These are phyloP conservation scores for Aspergillus costaricaensis DNA, from an alignment of 2,329 filamentous ascomycete species.

Conservation along the genomic window DNA sequence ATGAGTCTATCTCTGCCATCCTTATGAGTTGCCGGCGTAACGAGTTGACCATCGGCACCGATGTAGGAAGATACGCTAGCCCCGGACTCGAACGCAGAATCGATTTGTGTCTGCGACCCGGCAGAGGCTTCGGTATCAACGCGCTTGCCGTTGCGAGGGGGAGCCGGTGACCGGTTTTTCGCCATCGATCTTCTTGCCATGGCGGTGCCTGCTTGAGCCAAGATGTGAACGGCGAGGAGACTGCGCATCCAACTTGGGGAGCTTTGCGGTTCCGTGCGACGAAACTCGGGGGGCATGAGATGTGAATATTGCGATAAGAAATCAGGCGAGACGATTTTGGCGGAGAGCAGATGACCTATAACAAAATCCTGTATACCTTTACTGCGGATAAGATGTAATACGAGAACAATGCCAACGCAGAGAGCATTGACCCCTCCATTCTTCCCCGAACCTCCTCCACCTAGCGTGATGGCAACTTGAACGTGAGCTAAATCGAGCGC, in stretches of 20 bases:
- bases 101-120: slow-evolving; percentile 44
- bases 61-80: slow-evolving; percentile 44
- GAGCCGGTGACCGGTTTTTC: slow-evolving; percentile 45
- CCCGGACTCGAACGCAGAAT: slow-evolving; percentile 47
- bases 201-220: slow-evolving; percentile 51
- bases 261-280: slow-evolving; percentile 43
- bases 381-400: slow-evolving; percentile 49
- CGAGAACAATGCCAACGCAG: slow-evolving; percentile 48
- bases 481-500: slow-evolving; percentile 89
- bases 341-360: slow-evolving; percentile 45
- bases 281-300: slow-evolving; percentile 47
- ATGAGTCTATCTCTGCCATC: slow-evolving; percentile 61
- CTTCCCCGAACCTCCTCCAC: slow-evolving; percentile 66
- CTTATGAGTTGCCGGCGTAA: slow-evolving; percentile 54
- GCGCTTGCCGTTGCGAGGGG: slow-evolving; percentile 45
- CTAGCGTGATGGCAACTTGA: slow-evolving; percentile 87
- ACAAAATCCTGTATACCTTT: slow-evolving; percentile 54
- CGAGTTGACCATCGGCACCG: slow-evolving; percentile 48
- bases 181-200: slow-evolving; percentile 51
- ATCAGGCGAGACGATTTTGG: slow-evolving; percentile 47
- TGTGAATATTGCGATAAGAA: slow-evolving; percentile 46
- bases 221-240: slow-evolving; percentile 51
- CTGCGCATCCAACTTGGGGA: slow-evolving; percentile 50
- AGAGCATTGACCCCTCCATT: slow-evolving; percentile 49
- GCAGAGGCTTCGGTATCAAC: slow-evolving; percentile 49